A percentile compares a stretch with the other conserved stretches of the same genome.
Conservation (phyloP, 306 rosid species). For the Rubus idaeus region DNA sequence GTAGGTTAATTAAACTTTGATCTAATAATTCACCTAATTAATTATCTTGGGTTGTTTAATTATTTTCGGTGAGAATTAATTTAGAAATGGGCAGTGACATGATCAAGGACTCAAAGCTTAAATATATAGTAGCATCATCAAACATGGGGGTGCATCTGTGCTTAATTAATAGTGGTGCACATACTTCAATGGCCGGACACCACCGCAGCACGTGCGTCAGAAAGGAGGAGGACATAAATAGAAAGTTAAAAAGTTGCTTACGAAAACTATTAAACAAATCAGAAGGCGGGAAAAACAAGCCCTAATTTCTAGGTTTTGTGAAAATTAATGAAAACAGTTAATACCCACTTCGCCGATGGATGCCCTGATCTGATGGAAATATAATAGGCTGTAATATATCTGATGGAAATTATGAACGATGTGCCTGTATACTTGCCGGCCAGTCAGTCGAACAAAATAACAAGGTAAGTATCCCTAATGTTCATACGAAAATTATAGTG, state of each 20-base stretch:
- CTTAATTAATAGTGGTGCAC: background rate
- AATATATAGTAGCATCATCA: background rate
- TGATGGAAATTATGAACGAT: background rate
- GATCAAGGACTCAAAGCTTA: background rate
- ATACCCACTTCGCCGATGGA: background rate
- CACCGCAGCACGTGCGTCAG: constrained; percentile 14
- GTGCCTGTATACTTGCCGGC: background rate
- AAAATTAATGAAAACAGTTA: background rate
- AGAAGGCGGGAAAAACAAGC: constrained; percentile 16
- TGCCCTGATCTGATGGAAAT: background rate
- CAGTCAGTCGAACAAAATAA: background rate
- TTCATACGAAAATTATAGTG: background rate
- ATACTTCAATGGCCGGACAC: constrained; percentile 6
- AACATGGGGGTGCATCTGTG: too few relatives aligned
- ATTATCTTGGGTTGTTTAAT: background rate
- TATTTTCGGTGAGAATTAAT: background rate
- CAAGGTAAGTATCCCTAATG: background rate
- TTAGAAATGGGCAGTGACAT: constrained; percentile 2
- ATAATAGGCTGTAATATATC: background rate
- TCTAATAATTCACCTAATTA: background rate
- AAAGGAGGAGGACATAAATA: background rate
- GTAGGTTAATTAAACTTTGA: constrained; percentile 1
- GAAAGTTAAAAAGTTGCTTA: constrained; percentile 17
- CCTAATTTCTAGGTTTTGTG: background rate
- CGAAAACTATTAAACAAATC: background rate